Conservation (phyloP, 2,329 filamentous ascomycete genomes). For the Magnaporthiopsis poae region DNA sequence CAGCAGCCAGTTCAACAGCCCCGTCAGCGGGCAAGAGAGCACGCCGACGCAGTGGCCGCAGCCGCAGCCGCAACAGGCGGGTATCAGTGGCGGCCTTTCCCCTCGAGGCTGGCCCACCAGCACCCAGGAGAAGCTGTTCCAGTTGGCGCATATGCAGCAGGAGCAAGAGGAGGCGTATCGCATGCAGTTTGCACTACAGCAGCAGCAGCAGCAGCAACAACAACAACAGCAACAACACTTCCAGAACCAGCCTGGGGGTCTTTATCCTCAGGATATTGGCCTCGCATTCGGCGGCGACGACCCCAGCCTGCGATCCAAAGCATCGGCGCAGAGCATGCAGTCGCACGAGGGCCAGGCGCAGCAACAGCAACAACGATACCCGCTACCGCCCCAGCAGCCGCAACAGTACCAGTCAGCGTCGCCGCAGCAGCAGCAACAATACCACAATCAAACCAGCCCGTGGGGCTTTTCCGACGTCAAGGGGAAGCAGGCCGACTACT, state of each 20-base stretch:
- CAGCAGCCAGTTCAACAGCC: conserved; percentile 49
- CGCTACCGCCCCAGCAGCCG: not conserved
- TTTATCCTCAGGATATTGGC: conserved; percentile 27
- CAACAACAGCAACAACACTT: conserved; percentile 13
- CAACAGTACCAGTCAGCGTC: not conserved
- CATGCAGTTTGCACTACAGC: conserved; percentile 12
- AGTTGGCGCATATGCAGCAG: conserved; percentile 13
- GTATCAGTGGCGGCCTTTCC: not conserved
- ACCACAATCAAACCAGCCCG: not conserved
- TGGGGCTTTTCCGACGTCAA: conserved; percentile 24
- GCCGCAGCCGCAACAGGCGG: conserved; percentile 10
- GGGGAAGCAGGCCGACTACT: conserved; percentile 26
- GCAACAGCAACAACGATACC: not conserved
- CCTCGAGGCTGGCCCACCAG: conserved; percentile 13
- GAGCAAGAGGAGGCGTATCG: conserved; percentile 13
- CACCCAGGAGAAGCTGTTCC: conserved; percentile 18
- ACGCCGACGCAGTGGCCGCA: conserved; percentile 28
- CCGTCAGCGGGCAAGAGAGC: conserved; percentile 35
- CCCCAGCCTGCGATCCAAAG: conserved; percentile 21
- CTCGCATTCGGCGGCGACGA: conserved; percentile 33
- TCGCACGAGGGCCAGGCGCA: conserved; percentile 10
- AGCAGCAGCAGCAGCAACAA: conserved; percentile 14
- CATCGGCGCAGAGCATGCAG: conserved; percentile 19
- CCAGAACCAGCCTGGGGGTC: conserved; percentile 15
- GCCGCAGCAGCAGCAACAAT: not conserved